Base-by-base conservation (phyloP, 2,329 filamentous ascomycete species). In the Trichoderma lentiforme region DNA sequence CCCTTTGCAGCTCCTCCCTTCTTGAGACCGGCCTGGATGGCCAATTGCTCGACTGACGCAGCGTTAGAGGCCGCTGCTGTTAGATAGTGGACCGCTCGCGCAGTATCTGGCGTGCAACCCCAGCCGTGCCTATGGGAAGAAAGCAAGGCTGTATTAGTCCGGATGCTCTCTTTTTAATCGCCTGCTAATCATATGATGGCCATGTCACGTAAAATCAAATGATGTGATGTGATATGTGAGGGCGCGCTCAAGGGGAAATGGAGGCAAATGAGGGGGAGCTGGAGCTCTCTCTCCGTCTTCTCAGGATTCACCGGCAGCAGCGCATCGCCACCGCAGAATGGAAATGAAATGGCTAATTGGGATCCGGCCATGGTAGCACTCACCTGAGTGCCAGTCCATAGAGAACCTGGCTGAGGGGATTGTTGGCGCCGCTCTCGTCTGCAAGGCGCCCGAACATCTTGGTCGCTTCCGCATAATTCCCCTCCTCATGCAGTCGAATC, bases 1-100 rank as follows among this genome's bases (percentile, higher is more conserved):
- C 96, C 96, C 83, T 98, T 99, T 58, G 95, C 95, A 15, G 93
- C 92, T 73, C 96, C 96, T 67, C 96, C 96, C 82, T 96, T 97
- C 82, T 94, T 96, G 82, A 97, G 89, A 18, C 95, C 96, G 9
- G 95, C 93, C 76, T 92, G 86, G 26, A 98, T 89, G 34, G 96
- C 96, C 77, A 94, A 86, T 68, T 92, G 89, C 84, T 99, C 96
- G 70, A 99, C 90, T 56, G 90, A 88, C 28, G 95, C 96, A 28
- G 94, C 94, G 82, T 97, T 98, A 58, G 93, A 92, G 6, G 96
- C 96, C 62, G 96, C 96, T 34, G 92, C 90, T 24, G 93, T 94
- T 56, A 99, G 90, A 82, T 95, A 98, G 73, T 88, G 90, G 67
- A 98, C 89, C 36, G 94, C 96, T 76, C 87, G 86, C 74, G 88